These are phyloP conservation scores for Straminergon stramineum DNA, from an alignment of 225 moss, liverwort and hornwort species.

Conservation along the genomic window DNA sequence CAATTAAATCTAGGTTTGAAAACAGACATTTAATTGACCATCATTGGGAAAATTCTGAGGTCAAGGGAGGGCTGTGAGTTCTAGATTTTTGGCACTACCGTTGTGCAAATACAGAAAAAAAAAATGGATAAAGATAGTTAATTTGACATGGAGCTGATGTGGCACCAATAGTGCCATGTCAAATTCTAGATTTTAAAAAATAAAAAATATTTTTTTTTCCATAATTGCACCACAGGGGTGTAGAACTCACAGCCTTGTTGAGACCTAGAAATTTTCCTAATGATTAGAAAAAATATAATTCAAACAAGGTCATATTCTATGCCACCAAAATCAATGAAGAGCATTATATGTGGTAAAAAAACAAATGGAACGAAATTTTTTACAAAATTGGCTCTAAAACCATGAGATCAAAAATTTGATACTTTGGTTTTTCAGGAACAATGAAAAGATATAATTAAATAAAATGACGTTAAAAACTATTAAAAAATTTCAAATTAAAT, in stretches of 20 bases:
- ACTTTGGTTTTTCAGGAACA: neutral
- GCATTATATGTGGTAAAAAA: neutral
- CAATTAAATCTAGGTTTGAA: neutral
- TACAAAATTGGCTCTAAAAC: neutral
- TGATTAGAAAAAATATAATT: neutral
- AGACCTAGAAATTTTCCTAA: too few species aligned
- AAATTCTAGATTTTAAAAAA: too few species aligned
- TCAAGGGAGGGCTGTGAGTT: too few species aligned
- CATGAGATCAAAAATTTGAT: neutral
- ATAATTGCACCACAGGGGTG: too few species aligned
- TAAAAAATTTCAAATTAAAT: neutral
- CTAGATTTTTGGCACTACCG: too few species aligned
- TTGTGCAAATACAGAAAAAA: too few species aligned
- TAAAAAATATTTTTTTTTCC: too few species aligned
- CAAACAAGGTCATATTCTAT: neutral
- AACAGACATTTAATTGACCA: neutral
- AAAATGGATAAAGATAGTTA: too few species aligned
- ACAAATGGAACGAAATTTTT: neutral
- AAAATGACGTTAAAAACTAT: neutral
- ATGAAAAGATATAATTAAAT: neutral
- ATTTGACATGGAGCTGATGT: too few species aligned
- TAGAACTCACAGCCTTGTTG: too few species aligned
- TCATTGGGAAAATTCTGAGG: too few species aligned
- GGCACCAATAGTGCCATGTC: too few species aligned
- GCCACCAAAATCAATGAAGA: neutral